These are phyloP conservation scores for Bombardia bombarda DNA, from an alignment of 495 filamentous ascomycete species.

Conservation along the genomic window DNA sequence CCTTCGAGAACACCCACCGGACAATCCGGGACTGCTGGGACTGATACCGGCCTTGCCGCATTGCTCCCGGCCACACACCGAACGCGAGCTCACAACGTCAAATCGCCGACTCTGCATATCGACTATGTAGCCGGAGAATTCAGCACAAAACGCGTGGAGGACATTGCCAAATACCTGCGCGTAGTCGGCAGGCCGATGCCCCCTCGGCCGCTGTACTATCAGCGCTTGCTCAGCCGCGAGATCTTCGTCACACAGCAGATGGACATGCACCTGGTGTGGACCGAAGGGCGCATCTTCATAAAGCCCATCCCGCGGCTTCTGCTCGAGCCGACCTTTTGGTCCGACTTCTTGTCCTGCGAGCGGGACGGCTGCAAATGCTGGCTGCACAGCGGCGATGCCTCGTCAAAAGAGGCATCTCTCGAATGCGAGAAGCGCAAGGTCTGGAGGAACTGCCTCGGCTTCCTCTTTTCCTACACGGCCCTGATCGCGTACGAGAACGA, in stretches of 20 bases:
- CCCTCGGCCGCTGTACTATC: constrained; percentile 40
- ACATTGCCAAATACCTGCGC: constrained; percentile 36
- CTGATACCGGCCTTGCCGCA: not conserved
- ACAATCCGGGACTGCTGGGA: too few species aligned
- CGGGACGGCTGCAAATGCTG: not conserved
- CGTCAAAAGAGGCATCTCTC: not conserved
- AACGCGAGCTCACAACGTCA: not conserved
- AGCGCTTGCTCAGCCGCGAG: constrained; percentile 21
- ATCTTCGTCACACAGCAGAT: constrained; percentile 11
- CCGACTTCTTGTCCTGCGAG: constrained; percentile 1
- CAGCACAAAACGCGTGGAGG: constrained; percentile 24
- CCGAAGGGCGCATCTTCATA: constrained; percentile 22
- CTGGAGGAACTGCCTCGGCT: constrained; percentile 25
- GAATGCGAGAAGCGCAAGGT: not conserved
- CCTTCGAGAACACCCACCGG: too few species aligned
- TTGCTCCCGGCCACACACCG: not conserved
- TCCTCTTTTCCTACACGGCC: constrained; percentile 36
- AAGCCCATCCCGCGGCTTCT: constrained; percentile 41
- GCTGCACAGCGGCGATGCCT: not conserved
- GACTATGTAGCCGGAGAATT: constrained; percentile 15
- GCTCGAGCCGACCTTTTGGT: constrained; percentile 32
- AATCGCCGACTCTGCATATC: not conserved
- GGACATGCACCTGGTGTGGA: constrained; percentile 15
- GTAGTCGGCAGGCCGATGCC: constrained; percentile 38
- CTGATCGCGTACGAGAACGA: constrained; percentile 39